Evolutionary conservation across 2,329 filamentous ascomycete species (phyloP), one percentile per base, ranked within the genome.

Genomic region (Xylaria polymorpha): DNA sequence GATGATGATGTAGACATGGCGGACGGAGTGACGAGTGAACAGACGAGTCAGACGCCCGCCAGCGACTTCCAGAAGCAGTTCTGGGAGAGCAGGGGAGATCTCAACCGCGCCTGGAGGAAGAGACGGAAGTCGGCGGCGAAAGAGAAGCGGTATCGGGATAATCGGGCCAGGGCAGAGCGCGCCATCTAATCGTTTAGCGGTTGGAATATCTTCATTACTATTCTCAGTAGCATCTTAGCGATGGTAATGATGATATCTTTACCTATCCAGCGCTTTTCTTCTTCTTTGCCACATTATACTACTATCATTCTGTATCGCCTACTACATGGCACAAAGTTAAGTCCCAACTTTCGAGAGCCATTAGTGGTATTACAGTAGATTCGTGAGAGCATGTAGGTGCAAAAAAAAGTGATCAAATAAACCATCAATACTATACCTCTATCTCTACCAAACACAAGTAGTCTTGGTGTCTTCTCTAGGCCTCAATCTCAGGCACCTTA

Each of bases 51-150:
- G 44, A 29, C 57, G 8, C 60, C 77, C 10, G 74, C 79, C 4
- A 82, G 81, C 53, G 87, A 90, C 70, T 91, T 91, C 74, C 87
- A 90, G 76, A 85, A 87, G 65, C 90, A 87, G 85, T 92, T 92
- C 79, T 92, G 89, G 85, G 87, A 91, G 73, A 87, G 90, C 71
- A 82, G 90, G 18, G 85, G 90, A 1, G 87, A 91, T 46, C 81
- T 90, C 62, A 92, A 91, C 76, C 81, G 86, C 62, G 87, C 88
- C 15, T 92, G 90, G 90, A 90, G 90, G 82, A 86, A 84, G 77
- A 83, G 90, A 65, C 84, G 87, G 72, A 91, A 90, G 82, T 80
- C 84, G 69, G 88, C 83, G 4, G 83, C 85, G 39, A 92, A 92
- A 83, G 88, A 91, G 79, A 90, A 88, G 82, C 83, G 89, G 57